Base-by-base conservation (phyloP, 2,329 filamentous ascomycete species). In the Davidsoniella eucalypti region DNA sequence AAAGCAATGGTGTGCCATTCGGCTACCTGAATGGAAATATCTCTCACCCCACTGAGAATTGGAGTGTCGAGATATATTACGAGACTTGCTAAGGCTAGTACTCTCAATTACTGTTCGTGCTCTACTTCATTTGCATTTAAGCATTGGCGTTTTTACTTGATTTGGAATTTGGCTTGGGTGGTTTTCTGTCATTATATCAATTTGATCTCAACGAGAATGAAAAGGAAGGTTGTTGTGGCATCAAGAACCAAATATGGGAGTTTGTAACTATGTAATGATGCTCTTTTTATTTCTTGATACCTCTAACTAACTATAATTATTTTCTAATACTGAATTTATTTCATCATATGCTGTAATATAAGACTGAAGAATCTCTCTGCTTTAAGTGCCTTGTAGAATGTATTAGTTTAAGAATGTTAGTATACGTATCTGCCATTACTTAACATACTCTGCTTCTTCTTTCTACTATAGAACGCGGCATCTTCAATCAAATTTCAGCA, bases 1-100 rank as follows among this genome's bases (percentile, higher is more conserved):
- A 23, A 18, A 43, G 47, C 47, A 43, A 49, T 17, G 21, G 21
- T 36, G 47, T 42, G 9, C 47, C 47, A n/a, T 48, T 40, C 45
- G 50, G 45, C 16, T 52, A 52, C 18, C 17, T 52, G 12, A 23
- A 25, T 10, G 50, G 45, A 21, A 37, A 26, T 21, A 25, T 49
- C 9, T 40, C 41, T 8, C 50, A 52, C 21, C 40, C 45, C 2
- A 45, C 45, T 17, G 45, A 52, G 18, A 39, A 52, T 29, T 52
- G 45, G 50, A 47, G 29, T 12, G 40, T 52, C 16, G 12, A 25
- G 23, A 33, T 36, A 16, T 17, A 38, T 25, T 50, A 50, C 29
- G 43, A 50, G 14, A 46, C n/a, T n/a, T 54, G 45, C 29, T 51
- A 14, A 42, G 23, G 29, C 6, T 33, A 33, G 29, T 12, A 33